Base-by-base conservation (phyloP, 352 stramenopile genomes). In the Phytophthora cryptogea region DNA sequence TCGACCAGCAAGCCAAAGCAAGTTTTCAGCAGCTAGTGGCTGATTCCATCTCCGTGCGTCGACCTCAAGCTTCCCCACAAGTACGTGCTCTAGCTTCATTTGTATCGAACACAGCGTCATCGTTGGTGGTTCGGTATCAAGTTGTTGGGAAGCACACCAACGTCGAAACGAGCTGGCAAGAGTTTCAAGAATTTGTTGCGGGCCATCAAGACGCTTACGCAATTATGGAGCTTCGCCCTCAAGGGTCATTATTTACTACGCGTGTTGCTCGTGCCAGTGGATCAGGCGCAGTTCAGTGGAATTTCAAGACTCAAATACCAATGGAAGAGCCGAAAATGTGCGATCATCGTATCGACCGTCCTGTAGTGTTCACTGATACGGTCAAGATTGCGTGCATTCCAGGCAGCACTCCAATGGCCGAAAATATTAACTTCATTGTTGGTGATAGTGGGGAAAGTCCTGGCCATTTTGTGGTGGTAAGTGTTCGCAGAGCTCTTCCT, bases 361-460 rank as follows among this genome's bases (percentile, higher is more conserved):
- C 79, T 0, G 60, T 95, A 1, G 70, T 95, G 10, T 95, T 88
- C 59, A 89, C 82, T 0, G 86, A 95, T 52, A 95, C 84, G 0
- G 74, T 92, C 28, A 76, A 84, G 33, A 64, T 92, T 5, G 73
- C 76, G 0, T 55, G 72, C 5, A 50, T 80, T 13, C 81, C 82
- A 23, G 69, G 76, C 37, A 74, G 63, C 2, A 55, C 60, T 13
- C 55, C 68, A 13, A 67, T 49, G 16, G 11, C 63, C 1, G 74
- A 83, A 13, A 64, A 67, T 33, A 86, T 90, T 8, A 68, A 66
- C 3, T 92, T 93, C 11, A 63, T 80, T 31, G 51, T 72, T 2
- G 67, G 65, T 11, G 54, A 72, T 35, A 59, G 32, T 6, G 44
- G 8, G 7, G 59, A 54, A 8, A 56, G 13, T 30, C 36, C 39